A percentile compares a stretch with the other conserved stretches of the same genome.
phyloP scores from a whole-genome alignment of 805 yeast species.

The Kurtzmaniella cleridarum region DNA sequence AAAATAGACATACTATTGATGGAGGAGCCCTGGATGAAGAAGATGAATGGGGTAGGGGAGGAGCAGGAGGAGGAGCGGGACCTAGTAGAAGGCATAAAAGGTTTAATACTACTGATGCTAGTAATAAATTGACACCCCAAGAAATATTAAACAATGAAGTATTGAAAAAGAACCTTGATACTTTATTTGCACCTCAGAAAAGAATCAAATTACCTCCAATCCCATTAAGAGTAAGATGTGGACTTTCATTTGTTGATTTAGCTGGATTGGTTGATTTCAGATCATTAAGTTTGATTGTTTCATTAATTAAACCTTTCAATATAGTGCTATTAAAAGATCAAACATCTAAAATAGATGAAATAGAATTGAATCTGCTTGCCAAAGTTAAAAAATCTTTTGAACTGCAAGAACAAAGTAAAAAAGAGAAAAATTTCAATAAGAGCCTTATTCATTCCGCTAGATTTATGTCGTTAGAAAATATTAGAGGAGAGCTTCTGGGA shows the following conservation, averaged over 20 bases:
- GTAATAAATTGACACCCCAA: constrained; percentile 35
- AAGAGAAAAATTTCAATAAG: constrained; percentile 15
- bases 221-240: constrained; percentile 56
- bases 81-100: constrained; percentile 8
- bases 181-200: constrained; percentile 47
- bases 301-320: constrained; percentile 72
- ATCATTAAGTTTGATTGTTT: constrained; percentile 72
- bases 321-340: constrained; percentile 53
- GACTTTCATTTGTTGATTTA: constrained; percentile 70
- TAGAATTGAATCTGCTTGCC: constrained; percentile 22
- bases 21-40: constrained; percentile 34
- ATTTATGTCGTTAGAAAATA: constrained; percentile 24
- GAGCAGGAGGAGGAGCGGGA: too few relatives aligned
- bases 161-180: constrained; percentile 39
- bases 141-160: constrained; percentile 37
- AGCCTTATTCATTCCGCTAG: constrained; percentile 16
- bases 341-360: constrained; percentile 15
- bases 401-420: constrained; percentile 24
- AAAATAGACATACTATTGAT: constrained; percentile 29
- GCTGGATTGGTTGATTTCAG: constrained; percentile 81
- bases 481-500: constrained; percentile 24
- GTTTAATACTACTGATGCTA: too few relatives aligned
- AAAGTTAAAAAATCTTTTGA: constrained; percentile 22
- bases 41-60: constrained; percentile 25
- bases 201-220: constrained; percentile 22